Evolutionary conservation across 2,329 filamentous ascomycete genomes (phyloP), one percentile per base, ranked within the genome.

Genomic region (Talaromyces sp.): DNA sequence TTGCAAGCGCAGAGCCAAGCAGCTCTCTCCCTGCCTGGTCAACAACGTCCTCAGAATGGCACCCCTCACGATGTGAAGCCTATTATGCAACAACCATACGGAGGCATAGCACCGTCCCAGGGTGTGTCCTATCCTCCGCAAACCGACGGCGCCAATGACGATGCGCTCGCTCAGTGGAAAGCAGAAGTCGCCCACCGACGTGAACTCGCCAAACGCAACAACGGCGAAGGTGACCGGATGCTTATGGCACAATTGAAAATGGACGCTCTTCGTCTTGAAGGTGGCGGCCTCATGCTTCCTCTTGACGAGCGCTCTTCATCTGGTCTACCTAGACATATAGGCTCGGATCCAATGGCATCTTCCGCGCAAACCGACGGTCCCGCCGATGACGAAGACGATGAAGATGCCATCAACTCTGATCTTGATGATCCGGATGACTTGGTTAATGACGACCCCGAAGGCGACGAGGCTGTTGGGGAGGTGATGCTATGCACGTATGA

Each of bases 401-500:
- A 97, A 69, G 93, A 99, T 76, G 95, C 94, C 1, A 99, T 99
- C 81, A 99, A 99, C 78, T 98, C 95, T 0, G 95, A 99, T 73
- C 87, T 99, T 3, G 95, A 99, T 75, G 95, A 99, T 74, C 88
- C 93, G 0, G 93, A 98, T 68, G 95, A 98, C 67, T 89, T 92
- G 11, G 80, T 87, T 19, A 89, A 91, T 35, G 92, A 95, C 27
- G 91, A 94, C 27, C 92, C 95, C 39, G 93, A 95, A 60, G 91
- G 93, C 15, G 92, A 96, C 67, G 93, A 96, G 50, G 87, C 89
- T 41, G 86, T 90, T 69, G 89, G 90, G 1, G 91, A 96, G 71
- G 93, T 96, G 75, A 98, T 99, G 91, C 88, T 99, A 47, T 99
- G 95, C 83, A 97, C 96, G 76, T 99, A 99, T 77, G 95, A 99